Conservation (phyloP, 2,329 filamentous ascomycete species). For the Onygenales sp. region DNA sequence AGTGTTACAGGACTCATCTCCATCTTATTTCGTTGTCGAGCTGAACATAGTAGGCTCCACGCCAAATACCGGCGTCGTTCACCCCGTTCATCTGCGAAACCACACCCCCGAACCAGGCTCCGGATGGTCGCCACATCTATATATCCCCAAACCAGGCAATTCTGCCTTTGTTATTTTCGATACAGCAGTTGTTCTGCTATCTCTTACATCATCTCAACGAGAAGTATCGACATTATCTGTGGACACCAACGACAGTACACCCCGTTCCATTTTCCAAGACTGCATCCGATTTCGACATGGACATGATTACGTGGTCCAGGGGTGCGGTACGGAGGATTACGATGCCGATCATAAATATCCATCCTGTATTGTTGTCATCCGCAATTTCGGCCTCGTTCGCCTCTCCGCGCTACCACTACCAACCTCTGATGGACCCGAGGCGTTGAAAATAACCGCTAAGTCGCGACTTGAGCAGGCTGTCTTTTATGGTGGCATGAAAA, state of each 20-base stretch:
- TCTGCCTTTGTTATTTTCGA: constrained; percentile 77
- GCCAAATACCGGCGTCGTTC: constrained; percentile 53
- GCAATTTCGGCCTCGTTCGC: constrained; percentile 49
- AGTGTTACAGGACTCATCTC: constrained; percentile 42
- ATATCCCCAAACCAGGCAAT: constrained; percentile 67
- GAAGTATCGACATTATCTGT: constrained; percentile 69
- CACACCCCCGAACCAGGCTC: constrained; percentile 35
- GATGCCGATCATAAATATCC: constrained; percentile 28
- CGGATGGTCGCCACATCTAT: constrained; percentile 52
- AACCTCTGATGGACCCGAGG: constrained; percentile 40
- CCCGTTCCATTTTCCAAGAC: constrained; percentile 66
- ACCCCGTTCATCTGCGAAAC: constrained; percentile 57
- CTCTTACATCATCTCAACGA: constrained; percentile 57
- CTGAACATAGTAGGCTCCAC: constrained; percentile 49
- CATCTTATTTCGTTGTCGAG: constrained; percentile 69
- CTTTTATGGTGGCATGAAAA: constrained; percentile 73
- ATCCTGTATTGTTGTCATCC: constrained; percentile 45
- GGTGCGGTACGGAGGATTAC: constrained; percentile 38
- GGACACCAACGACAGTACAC: constrained; percentile 53
- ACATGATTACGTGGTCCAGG: constrained; percentile 40
- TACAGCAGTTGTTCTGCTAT: constrained; percentile 66
- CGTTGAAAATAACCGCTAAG: constrained; percentile 60
- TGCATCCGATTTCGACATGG: constrained; percentile 63
- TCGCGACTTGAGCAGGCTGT: constrained; percentile 90
- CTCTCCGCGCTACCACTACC: constrained; percentile 34